Evolutionary conservation across 1,139 yeast genomes (phyloP).

Genomic region (Scheffersomyces parashehatae): DNA sequence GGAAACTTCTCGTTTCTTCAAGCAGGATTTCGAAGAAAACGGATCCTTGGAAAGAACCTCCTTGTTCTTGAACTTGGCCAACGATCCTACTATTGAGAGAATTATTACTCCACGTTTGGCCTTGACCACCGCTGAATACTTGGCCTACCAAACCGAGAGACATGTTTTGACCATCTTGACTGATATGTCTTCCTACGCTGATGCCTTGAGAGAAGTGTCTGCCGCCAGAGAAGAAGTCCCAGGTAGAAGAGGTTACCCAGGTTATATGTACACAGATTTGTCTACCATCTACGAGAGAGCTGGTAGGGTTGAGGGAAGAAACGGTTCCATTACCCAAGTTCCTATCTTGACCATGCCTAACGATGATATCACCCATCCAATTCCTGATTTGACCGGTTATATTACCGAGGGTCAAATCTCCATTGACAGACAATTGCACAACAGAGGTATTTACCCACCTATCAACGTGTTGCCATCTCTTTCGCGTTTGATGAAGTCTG

Average conservation of each 20-base stretch:
- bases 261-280: slow-evolving; percentile 99
- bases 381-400: slow-evolving; percentile 99
- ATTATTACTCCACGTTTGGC: slow-evolving; percentile 99
- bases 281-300: slow-evolving; percentile 99
- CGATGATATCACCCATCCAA: slow-evolving; percentile 99
- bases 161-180: slow-evolving; percentile 97
- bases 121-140: slow-evolving; percentile 97
- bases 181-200: slow-evolving; percentile 99
- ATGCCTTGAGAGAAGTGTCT: slow-evolving; percentile 98
- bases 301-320: slow-evolving; percentile 99
- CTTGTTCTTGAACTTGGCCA: slow-evolving; percentile 93
- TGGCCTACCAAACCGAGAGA: slow-evolving; percentile 98
- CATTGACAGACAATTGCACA: slow-evolving; percentile 92
- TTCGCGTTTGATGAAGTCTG: slow-evolving; percentile 98
- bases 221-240: slow-evolving; percentile 99
- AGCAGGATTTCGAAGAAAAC: slow-evolving; percentile 98
- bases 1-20: slow-evolving; percentile 91
- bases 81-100: slow-evolving; percentile 99
- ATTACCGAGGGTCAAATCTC: slow-evolving; percentile 99
- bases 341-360: slow-evolving; percentile 99
- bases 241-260: slow-evolving; percentile 99
- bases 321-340: slow-evolving; percentile 98
- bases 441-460: slow-evolving; percentile 98
- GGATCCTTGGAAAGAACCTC: slow-evolving; percentile 98
- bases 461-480: slow-evolving; percentile 96